Conservation (phyloP, 2,329 filamentous ascomycete genomes). For the Ascochyta koolunga region DNA sequence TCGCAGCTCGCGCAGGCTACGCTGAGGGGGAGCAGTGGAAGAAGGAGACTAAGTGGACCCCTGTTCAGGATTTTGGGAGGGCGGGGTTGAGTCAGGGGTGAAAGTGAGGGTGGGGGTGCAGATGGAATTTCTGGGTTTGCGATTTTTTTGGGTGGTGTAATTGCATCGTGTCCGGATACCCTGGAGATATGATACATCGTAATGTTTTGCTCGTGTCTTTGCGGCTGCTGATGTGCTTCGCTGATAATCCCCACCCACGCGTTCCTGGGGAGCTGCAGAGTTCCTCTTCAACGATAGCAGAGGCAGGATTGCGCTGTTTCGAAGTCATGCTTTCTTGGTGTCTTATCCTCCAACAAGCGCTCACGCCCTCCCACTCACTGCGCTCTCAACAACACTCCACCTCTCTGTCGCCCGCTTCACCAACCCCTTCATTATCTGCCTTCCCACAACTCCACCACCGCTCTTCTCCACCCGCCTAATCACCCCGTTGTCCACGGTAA, state of each 20-base stretch:
- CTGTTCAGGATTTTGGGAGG: conserved; percentile 30
- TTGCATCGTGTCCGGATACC: conserved; percentile 3
- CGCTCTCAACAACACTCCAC: conserved; percentile 64
- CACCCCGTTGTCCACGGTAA: conserved; percentile 82
- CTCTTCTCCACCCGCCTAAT: conserved; percentile 78
- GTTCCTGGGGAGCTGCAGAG: not conserved
- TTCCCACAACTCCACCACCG: conserved; percentile 75
- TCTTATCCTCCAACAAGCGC: not conserved
- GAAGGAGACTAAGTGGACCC: conserved; percentile 47
- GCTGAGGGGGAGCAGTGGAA: conserved; percentile 40
- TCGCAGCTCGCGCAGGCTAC: conserved; percentile 31
- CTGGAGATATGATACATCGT: not conserved
- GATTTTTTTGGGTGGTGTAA: not conserved
- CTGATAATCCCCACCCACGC: not conserved
- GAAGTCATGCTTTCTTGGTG: not conserved
- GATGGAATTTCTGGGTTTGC: not conserved
- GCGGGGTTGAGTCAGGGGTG: conserved; percentile 30
- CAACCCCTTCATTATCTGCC: conserved; percentile 65
- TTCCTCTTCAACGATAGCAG: too few relatives aligned
- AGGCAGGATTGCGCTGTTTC: too few relatives aligned
- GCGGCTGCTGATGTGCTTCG: not conserved
- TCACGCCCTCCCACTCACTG: conserved; percentile 18
- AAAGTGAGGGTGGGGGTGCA: not conserved
- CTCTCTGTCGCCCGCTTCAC: conserved; percentile 65
- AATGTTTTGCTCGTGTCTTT: not conserved